A percentile compares a stretch with the other conserved stretches of the same genome.
Conservation (phyloP, 2,329 filamentous ascomycete genomes). For the Akanthomyces lecanii region DNA sequence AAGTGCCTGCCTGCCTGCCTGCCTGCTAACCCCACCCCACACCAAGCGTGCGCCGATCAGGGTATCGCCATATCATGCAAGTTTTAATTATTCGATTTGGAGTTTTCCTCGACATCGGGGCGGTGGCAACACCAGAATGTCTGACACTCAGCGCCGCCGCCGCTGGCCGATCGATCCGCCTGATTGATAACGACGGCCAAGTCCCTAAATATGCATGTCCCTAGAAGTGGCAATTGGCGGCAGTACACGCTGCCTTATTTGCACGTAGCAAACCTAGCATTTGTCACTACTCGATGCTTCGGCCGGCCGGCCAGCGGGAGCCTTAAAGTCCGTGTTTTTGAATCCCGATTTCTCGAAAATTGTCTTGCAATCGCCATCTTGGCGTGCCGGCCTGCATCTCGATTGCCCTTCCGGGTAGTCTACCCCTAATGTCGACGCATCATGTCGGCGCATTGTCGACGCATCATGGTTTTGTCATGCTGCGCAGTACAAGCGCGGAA, state of each 20-base stretch:
- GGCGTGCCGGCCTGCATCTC: not conserved
- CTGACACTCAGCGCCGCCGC: too few relatives aligned
- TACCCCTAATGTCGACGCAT: not conserved
- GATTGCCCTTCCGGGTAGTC: not conserved
- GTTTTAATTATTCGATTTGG: not conserved
- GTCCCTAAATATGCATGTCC: too few relatives aligned
- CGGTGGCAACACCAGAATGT: too few relatives aligned
- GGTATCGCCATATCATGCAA: not conserved
- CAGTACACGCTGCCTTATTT: too few relatives aligned
- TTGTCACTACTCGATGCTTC: too few relatives aligned
- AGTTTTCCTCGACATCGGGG: too few relatives aligned
- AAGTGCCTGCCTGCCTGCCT: not conserved
- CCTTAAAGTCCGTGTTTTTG: too few relatives aligned
- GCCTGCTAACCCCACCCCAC: not conserved
- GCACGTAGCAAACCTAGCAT: too few relatives aligned
- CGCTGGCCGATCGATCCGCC: not conserved
- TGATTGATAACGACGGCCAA: not conserved
- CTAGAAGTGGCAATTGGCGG: too few relatives aligned
- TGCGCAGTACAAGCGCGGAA: not conserved
- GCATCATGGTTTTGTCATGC: conserved; percentile 8
- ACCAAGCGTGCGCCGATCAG: not conserved
- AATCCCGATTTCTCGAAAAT: too few relatives aligned
- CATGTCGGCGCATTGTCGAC: not conserved
- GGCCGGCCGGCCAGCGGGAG: too few relatives aligned
- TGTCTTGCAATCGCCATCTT: too few relatives aligned